Percentiles rank a stretch among this genome's conserved stretches.
These are phyloP conservation scores for Scenedesmus sp. DNA, from an alignment of 163 green algal species.

Conservation along the genomic window DNA sequence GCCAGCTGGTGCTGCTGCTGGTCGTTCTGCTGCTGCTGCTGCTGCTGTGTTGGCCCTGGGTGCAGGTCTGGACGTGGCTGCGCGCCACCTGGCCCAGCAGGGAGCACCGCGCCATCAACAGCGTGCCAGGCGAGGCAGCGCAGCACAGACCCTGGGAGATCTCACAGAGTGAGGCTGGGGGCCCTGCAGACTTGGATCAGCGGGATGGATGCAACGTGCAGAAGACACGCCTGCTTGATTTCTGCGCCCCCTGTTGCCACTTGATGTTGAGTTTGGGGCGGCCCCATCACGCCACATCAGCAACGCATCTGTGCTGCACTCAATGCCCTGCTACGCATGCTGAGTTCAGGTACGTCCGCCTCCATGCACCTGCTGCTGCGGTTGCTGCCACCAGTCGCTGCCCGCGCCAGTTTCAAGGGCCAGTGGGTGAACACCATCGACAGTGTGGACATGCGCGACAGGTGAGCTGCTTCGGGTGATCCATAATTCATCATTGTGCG, in stretches of 20 bases:
- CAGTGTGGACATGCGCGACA: background rate
- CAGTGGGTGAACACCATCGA: constrained; percentile 2
- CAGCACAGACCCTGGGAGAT: background rate
- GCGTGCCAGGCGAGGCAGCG: background rate
- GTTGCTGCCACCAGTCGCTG: background rate
- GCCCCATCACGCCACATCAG: background rate
- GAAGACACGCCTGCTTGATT: no score
- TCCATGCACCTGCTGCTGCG: constrained; percentile 9
- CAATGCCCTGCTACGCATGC: background rate
- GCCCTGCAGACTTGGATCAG: no score
- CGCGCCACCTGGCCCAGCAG: background rate
- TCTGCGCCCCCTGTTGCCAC: background rate
- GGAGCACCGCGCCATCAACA: constrained; percentile 4
- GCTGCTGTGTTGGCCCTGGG: no score
- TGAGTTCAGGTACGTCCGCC: no score
- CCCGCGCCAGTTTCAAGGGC: background rate
- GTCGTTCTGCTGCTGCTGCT: background rate
- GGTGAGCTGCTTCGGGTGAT: background rate
- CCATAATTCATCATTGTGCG: no score
- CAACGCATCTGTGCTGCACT: background rate
- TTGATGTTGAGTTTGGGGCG: no score
- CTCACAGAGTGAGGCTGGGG: background rate
- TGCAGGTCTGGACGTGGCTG: constrained; percentile 5
- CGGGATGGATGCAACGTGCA: no score
- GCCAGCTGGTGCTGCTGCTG: background rate